Conservation (phyloP, 2,329 filamentous ascomycete species). For the Botrytis fabae region DNA sequence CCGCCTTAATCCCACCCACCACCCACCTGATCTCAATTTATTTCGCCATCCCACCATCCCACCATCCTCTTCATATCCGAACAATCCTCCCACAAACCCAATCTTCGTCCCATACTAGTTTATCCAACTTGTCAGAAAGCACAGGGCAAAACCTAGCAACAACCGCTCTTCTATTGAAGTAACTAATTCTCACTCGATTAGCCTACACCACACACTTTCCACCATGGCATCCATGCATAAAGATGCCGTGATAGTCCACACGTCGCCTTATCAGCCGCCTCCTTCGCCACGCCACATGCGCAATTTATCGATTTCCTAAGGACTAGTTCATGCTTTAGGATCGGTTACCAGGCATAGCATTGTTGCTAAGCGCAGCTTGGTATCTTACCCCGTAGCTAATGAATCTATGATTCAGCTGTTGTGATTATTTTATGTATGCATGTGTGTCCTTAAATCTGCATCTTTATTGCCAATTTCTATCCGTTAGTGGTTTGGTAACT, state of each 20-base stretch:
- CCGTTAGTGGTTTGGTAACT: not conserved
- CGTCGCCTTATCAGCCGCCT: not conserved
- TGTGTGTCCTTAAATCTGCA: not conserved
- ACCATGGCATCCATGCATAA: not conserved
- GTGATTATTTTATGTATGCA: not conserved
- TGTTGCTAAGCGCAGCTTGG: not conserved
- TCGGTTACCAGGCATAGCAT: not conserved
- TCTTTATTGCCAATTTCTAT: not conserved
- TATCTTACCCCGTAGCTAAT: not conserved
- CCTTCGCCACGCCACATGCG: not conserved
- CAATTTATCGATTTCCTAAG: not conserved
- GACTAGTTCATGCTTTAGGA: not conserved
- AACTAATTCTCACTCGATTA: not conserved
- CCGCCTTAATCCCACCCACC: not conserved
- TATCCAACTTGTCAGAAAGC: not conserved
- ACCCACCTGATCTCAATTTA: constrained; percentile 14
- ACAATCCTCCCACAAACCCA: not conserved
- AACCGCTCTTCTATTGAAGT: not conserved
- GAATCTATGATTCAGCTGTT: not conserved
- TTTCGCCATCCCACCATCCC: constrained; percentile 31
- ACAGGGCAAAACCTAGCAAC: not conserved
- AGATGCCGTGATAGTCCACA: no score
- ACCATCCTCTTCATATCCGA: constrained; percentile 27
- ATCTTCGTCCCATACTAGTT: not conserved
- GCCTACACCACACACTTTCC: not conserved